Evolutionary conservation across 2,329 filamentous ascomycete genomes (phyloP).

Genomic region (Trichophyton schoenleinii): DNA sequence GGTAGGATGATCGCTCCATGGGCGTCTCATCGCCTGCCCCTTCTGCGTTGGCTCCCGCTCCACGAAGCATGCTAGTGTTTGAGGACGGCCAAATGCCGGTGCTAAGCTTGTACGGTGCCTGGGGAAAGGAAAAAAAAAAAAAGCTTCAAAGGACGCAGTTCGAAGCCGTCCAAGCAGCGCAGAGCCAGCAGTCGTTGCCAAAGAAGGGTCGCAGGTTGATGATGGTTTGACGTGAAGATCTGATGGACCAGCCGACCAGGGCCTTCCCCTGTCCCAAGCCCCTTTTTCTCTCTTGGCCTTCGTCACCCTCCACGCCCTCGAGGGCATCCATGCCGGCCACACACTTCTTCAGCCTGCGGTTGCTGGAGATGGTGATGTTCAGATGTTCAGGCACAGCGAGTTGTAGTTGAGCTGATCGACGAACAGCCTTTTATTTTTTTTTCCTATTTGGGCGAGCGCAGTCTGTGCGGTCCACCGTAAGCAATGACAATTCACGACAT

Average conservation of each 20-base stretch:
- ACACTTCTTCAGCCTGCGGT: neutral
- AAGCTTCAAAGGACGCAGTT: neutral
- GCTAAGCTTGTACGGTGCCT: neutral
- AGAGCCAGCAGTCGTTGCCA: too few relatives aligned
- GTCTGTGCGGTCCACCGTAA: neutral
- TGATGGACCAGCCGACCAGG: neutral
- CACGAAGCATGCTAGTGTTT: slow-evolving; percentile 3
- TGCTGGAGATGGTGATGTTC: neutral
- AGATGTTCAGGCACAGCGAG: neutral
- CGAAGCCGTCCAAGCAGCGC: neutral
- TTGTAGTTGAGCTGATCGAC: neutral
- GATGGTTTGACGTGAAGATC: slow-evolving; percentile 2
- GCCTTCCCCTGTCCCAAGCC: neutral
- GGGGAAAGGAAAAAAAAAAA: neutral
- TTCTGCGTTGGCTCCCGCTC: neutral
- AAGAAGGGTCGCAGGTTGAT: neutral
- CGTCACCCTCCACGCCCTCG: neutral
- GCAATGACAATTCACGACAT: neutral
- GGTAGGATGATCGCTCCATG: neutral
- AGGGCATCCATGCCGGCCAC: neutral
- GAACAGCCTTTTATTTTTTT: neutral
- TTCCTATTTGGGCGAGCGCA: neutral
- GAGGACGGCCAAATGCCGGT: neutral
- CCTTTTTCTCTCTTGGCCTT: neutral
- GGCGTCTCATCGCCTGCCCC: neutral